Conservation (phyloP, 176 grass and related monocot genomes). For the Musa troglodytarum region DNA sequence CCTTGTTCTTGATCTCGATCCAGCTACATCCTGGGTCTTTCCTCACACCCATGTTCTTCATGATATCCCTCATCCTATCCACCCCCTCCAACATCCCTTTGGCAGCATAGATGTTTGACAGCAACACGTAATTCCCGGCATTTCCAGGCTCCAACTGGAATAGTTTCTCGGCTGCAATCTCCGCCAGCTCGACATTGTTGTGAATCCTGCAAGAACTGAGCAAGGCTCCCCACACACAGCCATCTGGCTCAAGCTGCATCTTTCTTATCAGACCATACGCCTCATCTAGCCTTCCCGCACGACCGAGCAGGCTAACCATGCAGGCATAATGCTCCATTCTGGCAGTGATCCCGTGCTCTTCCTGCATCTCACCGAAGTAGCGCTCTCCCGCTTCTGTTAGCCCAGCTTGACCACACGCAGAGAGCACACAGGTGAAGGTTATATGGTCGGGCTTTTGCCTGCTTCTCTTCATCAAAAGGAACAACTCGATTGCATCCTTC, state of each 20-base stretch:
- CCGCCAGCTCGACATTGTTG: constrained; percentile 37
- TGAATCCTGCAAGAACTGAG: constrained; percentile 60
- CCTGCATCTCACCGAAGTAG: constrained; percentile 51
- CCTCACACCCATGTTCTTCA: constrained; percentile 50
- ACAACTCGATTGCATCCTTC: constrained; percentile 30
- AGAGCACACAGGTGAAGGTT: constrained; percentile 57
- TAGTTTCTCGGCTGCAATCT: constrained; percentile 56
- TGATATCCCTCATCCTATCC: constrained; percentile 42
- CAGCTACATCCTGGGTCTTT: constrained; percentile 72
- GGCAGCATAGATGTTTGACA: constrained; percentile 73
- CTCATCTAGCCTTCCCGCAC: constrained; percentile 48
- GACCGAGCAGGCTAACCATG: constrained; percentile 61
- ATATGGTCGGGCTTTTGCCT: constrained; percentile 46
- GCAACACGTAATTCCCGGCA: constrained; percentile 63
- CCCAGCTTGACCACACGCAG: constrained; percentile 57
- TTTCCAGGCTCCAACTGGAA: constrained; percentile 58
- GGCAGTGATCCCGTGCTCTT: constrained; percentile 30
- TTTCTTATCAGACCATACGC: constrained; percentile 51
- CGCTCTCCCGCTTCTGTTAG: constrained; percentile 32
- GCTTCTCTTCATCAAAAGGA: constrained; percentile 33
- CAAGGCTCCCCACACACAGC: constrained; percentile 62
- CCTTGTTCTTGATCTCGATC: constrained; percentile 71
- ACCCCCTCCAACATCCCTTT: constrained; percentile 68
- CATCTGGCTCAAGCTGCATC: constrained; percentile 55
- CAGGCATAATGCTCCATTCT: constrained; percentile 70